These are phyloP conservation scores for Dictyostelium brefeldianum DNA, from an alignment of 78 protist species.

Conservation along the genomic window DNA sequence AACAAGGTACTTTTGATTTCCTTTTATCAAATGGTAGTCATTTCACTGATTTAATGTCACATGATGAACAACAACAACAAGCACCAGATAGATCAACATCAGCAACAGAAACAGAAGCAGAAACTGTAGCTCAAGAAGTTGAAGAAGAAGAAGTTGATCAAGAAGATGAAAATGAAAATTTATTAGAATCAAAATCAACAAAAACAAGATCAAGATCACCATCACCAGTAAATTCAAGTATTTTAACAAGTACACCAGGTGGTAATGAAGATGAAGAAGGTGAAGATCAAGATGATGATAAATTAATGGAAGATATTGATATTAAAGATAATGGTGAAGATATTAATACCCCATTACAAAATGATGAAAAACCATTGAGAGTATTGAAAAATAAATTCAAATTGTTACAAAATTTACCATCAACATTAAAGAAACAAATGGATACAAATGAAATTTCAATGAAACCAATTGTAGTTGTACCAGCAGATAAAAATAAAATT, in stretches of 20 bases:
- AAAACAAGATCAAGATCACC: conserved; percentile 5
- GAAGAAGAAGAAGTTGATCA: conserved; percentile 1
- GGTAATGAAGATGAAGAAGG: background rate
- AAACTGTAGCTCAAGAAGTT: background rate
- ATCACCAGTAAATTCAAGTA: conserved; percentile 2
- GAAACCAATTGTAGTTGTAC: background rate
- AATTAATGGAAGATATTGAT: conserved; percentile 45
- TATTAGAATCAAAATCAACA: background rate
- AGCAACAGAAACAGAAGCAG: background rate
- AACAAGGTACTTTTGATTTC: conserved; percentile 77
- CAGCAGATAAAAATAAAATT: conserved; percentile 26
- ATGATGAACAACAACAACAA: conserved; percentile 32
- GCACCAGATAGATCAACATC: background rate
- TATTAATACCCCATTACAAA: background rate
- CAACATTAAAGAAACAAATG: background rate
- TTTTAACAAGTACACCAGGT: background rate
- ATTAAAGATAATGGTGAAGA: background rate
- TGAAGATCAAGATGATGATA: conserved; percentile 2
- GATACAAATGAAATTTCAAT: background rate
- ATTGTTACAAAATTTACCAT: conserved; percentile 14
- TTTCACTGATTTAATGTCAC: conserved; percentile 60
- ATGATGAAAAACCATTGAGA: background rate
- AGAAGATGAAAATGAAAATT: conserved; percentile 8
- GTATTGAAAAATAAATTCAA: conserved; percentile 1
- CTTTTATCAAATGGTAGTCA: conserved; percentile 55